These are phyloP conservation scores for Ephemerocybe angulata DNA, from an alignment of 768 basidiomycete genomes.

Conservation along the genomic window DNA sequence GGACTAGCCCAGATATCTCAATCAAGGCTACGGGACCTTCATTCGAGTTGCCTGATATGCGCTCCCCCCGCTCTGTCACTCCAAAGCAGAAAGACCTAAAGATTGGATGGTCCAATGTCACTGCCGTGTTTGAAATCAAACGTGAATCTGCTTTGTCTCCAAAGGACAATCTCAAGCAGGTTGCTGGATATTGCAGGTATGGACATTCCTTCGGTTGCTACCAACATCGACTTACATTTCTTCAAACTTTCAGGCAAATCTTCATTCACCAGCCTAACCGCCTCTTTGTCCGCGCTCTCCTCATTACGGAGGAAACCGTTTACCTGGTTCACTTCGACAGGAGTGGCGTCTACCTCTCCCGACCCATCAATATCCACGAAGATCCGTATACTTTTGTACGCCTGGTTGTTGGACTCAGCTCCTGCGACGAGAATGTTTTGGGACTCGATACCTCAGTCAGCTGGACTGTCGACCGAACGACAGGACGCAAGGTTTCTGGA, in stretches of 20 bases:
- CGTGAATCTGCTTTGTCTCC: too few relatives aligned
- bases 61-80: too few relatives aligned
- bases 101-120: not conserved
- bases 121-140: not conserved
- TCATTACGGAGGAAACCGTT: not conserved
- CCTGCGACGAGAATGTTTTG: not conserved
- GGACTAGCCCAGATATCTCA: not conserved
- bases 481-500: not conserved
- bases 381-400: not conserved
- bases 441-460: constrained; percentile 3
- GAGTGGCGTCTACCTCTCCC: not conserved
- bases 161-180: too few relatives aligned
- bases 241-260: not conserved
- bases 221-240: not conserved
- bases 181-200: not conserved
- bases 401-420: not conserved
- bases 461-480: not conserved
- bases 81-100: not conserved
- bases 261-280: constrained; percentile 3
- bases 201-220: not conserved
- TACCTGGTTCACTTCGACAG: constrained; percentile 4
- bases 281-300: not conserved
- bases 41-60: not conserved
- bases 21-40: not conserved
- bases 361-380: not conserved